Base-by-base conservation (phyloP, 768 basidiomycete genomes). In the Mycena chlorophos region DNA sequence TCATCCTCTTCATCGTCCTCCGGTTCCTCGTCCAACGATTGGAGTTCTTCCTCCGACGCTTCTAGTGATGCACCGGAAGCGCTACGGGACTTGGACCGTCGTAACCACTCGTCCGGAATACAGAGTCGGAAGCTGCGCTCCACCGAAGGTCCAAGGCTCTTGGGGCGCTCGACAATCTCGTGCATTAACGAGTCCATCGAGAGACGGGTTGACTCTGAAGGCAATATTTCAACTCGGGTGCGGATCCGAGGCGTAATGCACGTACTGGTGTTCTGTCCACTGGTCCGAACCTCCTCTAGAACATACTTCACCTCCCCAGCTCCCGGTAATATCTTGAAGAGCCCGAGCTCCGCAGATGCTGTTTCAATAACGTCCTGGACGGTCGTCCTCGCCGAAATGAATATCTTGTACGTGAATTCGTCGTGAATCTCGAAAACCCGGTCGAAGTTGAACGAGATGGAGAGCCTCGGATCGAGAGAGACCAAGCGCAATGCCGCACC, bases 31-130 rank as follows among this genome's bases (percentile, higher is more conserved):
- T 83, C 73, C 39, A 83, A 65, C 3, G 80, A 76, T 17, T 74
- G 78, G 3, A 84, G 69, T 8, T 74, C 75, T 42, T 72, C 73
- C 27, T 84, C 77, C 2, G 83, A 84, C 2, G 82, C 79, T 29
- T 77, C 77, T 8, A 73, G 50, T 0, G 81, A 79, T 22, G 75
- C 66, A 14, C 71, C 69, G 2, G 83, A 82, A 2, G 77, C 63
- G 34, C 70, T 73, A 0, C 82, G 81, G 5, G 84, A 79, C 57
- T 80, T 87, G 19, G 84, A 82, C 17, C 88, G 81, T 54, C 84
- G 83, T 69, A 84, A 92, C 91, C 87, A 92, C 65, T 87, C 86
- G 51, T 88, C 88, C 2, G 88, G 88, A 6, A 93, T 82, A 57
- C 85, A 88, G 52, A 91, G 79, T 25, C 79, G 77, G 64, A 88